Evolutionary conservation across 2,329 filamentous ascomycete species (phyloP).

Genomic region (Talaromyces albobiverticillius): DNA sequence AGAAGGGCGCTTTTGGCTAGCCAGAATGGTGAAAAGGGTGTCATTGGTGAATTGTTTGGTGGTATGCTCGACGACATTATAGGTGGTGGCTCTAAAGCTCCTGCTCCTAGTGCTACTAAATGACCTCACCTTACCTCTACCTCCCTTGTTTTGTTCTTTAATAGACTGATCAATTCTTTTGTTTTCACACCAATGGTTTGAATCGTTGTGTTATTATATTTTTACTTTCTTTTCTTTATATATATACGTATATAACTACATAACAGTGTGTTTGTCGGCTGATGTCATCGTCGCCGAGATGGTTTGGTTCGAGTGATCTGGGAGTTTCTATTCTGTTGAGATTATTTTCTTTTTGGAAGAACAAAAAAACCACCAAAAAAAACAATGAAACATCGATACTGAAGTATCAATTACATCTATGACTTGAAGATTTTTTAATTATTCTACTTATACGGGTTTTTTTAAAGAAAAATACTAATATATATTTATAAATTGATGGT

Average conservation of each 20-base stretch:
- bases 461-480: no score
- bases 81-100: conserved; percentile 31
- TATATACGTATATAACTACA: background rate
- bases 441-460: no score
- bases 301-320: background rate
- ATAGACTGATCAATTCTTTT: background rate
- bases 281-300: background rate
- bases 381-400: background rate
- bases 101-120: conserved; percentile 14
- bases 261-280: background rate
- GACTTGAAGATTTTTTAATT: no score
- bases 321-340: background rate
- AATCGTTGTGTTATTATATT: background rate
- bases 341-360: background rate
- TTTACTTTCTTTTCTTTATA: background rate
- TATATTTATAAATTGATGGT: no score
- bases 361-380: no score
- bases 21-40: conserved; percentile 24
- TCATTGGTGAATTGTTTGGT: conserved; percentile 34
- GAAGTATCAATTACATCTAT: background rate
- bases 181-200: no score
- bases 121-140: background rate
- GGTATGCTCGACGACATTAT: conserved; percentile 38
- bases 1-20: conserved; percentile 31
- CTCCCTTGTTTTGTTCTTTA: background rate